Conservation (phyloP, 495 filamentous ascomycete genomes). For the Jackrogersella minutella region DNA sequence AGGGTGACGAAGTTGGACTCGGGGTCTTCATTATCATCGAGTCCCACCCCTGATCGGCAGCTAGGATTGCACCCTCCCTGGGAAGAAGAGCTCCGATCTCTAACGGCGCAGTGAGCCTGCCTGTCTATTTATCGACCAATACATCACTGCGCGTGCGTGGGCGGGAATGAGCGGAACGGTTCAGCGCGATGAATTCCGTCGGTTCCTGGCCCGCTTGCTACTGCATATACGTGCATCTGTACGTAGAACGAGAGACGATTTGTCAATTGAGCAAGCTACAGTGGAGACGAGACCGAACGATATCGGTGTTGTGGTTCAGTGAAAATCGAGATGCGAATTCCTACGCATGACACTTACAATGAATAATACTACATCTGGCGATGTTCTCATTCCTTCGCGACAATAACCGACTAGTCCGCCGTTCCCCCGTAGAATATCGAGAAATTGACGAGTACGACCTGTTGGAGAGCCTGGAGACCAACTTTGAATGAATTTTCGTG, state of each 20-base stretch:
- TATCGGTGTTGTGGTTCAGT: background rate
- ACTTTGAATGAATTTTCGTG: background rate
- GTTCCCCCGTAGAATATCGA: background rate
- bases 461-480: background rate
- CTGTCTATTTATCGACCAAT: background rate
- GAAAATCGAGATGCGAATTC: background rate
- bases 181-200: conserved; percentile 11
- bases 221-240: conserved; percentile 10
- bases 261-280: conserved; percentile 1
- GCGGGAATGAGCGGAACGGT: background rate
- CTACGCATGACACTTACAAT: background rate
- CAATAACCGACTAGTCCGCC: background rate
- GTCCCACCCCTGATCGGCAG: conserved; percentile 1
- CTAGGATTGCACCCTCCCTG: background rate
- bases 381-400: background rate
- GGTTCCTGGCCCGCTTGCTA: background rate
- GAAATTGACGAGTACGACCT: conserved; percentile 2
- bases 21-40: background rate
- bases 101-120: background rate
- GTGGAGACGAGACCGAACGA: conserved; percentile 5
- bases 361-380: background rate
- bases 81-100: background rate
- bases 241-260: background rate
- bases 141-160: background rate
- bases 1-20: background rate